Conservation (phyloP, 2,329 filamentous ascomycete species). For the Microdochium paspali region DNA sequence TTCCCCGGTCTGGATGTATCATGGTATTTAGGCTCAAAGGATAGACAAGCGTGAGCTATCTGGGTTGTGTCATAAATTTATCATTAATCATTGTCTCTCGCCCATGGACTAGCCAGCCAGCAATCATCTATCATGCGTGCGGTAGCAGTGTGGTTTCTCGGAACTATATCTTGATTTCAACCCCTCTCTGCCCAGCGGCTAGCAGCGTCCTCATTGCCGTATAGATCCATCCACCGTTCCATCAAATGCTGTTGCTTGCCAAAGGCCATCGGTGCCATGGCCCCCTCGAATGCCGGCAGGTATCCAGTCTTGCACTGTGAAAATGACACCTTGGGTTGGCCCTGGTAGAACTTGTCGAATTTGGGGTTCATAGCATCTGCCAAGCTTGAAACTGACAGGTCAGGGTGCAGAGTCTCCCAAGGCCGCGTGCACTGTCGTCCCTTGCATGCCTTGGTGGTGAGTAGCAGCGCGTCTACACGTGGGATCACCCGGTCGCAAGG, state of each 20-base stretch:
- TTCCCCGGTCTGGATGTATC: too few species aligned
- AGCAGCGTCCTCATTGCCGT: too few species aligned
- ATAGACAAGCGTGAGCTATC: too few species aligned
- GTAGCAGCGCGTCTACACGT: background rate
- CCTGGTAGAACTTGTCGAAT: background rate
- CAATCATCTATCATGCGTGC: too few species aligned
- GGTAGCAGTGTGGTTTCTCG: too few species aligned
- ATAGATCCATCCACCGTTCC: too few species aligned
- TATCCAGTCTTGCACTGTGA: slow-evolving; percentile 9
- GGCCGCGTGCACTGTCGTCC: background rate
- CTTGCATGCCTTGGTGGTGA: background rate
- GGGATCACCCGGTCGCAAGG: background rate
- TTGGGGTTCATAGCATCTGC: background rate
- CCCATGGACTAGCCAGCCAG: too few species aligned
- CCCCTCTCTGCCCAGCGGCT: too few species aligned
- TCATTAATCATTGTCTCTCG: too few species aligned
- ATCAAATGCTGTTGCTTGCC: slow-evolving; percentile 2
- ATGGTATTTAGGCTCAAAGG: too few species aligned
- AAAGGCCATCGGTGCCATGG: slow-evolving; percentile 5
- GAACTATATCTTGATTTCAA: too few species aligned
- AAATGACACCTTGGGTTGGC: background rate
- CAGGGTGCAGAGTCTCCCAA: background rate
- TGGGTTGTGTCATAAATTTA: too few species aligned
- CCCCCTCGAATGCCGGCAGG: slow-evolving; percentile 12
- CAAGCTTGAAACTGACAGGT: background rate